Evolutionary conservation across 305 asterid genomes (phyloP).

Genomic region (Withania somnifera): DNA sequence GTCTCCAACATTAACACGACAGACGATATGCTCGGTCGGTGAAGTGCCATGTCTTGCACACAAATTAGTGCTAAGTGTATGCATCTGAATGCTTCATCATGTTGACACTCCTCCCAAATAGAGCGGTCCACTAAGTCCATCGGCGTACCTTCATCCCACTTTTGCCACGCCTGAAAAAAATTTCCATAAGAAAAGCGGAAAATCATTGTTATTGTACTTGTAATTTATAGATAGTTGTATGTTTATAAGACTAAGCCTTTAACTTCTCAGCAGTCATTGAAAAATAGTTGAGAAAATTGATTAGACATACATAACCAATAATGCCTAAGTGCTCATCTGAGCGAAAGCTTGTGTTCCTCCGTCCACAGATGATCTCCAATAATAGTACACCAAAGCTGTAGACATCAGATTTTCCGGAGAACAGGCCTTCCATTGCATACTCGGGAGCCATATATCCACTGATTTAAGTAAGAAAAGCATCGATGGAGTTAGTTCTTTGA

Average conservation of each 20-base stretch:
- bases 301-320: constrained; percentile 51
- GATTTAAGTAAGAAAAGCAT: not conserved
- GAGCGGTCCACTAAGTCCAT: constrained; percentile 43
- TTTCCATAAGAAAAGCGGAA: not conserved
- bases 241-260: not conserved
- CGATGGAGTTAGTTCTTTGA: not conserved
- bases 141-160: constrained; percentile 51
- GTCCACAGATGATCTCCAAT: constrained; percentile 71
- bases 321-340: constrained; percentile 34
- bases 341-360: constrained; percentile 42
- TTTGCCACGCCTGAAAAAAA: constrained; percentile 64
- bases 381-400: constrained; percentile 83
- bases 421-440: constrained; percentile 89
- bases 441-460: constrained; percentile 97
- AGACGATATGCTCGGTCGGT: constrained; percentile 61
- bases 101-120: constrained; percentile 19
- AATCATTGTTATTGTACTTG: not conserved
- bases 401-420: constrained; percentile 75
- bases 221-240: not conserved
- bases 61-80: constrained; percentile 70
- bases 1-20: constrained; percentile 70
- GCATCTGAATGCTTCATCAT: constrained; percentile 47
- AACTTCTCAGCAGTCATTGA: not conserved
- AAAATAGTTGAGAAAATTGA: not conserved
- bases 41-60: constrained; percentile 53